Conservation (phyloP, 805 yeast genomes). For the Saturnispora zaruensis region DNA sequence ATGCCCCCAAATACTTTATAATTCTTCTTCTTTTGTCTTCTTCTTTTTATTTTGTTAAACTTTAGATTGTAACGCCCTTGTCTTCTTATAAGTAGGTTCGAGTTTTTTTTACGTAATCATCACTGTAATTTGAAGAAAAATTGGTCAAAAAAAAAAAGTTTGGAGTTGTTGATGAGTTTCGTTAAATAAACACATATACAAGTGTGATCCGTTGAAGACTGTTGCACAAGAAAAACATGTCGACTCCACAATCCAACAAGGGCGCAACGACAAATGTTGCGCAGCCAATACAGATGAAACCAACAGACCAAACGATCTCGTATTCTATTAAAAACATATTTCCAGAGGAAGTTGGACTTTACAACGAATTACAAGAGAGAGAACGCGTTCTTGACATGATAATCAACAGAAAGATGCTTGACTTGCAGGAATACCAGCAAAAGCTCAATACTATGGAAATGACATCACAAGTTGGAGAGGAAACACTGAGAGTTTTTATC, state of each 20-base stretch:
- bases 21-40: neutral
- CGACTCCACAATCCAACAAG: slow-evolving; percentile 8
- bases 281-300: slow-evolving; percentile 25
- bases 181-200: neutral
- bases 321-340: slow-evolving; percentile 23
- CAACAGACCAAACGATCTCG: slow-evolving; percentile 30
- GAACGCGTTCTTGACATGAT: slow-evolving; percentile 76
- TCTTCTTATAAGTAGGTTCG: neutral
- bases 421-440: slow-evolving; percentile 63
- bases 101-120: neutral
- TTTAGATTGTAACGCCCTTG: neutral
- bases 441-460: slow-evolving; percentile 22
- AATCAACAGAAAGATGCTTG: slow-evolving; percentile 75
- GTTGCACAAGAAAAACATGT: neutral
- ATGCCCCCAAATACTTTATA: neutral
- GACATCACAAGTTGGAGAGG: slow-evolving; percentile 34
- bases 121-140: neutral
- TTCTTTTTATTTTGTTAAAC: neutral
- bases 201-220: neutral
- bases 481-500: slow-evolving; percentile 67
- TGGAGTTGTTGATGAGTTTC: neutral
- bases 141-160: neutral
- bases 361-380: slow-evolving; percentile 66
- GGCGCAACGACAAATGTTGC: slow-evolving; percentile 10
- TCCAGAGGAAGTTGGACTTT: slow-evolving; percentile 50